Conservation (phyloP, 1,284 basidiomycete genomes). For the Malassezia psittaci region DNA sequence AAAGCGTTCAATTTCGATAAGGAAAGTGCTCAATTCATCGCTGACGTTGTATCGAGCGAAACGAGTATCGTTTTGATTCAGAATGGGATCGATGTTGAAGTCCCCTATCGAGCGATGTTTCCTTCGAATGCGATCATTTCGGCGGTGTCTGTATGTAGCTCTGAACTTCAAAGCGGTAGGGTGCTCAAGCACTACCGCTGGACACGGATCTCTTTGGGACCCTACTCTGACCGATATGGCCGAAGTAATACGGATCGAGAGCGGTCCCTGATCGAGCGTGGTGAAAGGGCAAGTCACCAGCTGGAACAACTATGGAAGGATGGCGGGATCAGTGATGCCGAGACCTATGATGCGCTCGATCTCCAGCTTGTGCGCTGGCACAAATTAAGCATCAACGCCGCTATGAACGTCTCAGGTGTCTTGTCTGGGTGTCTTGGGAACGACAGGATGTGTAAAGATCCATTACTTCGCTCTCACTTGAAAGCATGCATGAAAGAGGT, state of each 20-base stretch:
- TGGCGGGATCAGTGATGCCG: constrained; percentile 49
- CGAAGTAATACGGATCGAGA: constrained; percentile 15
- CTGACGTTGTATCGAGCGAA: constrained; percentile 30
- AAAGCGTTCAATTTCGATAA: constrained; percentile 47
- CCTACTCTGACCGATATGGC: constrained; percentile 41
- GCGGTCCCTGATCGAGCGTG: constrained; percentile 7
- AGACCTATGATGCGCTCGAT: constrained; percentile 45
- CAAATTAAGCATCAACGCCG: constrained; percentile 50
- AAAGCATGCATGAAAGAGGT: constrained; percentile 50
- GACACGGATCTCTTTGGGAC: constrained; percentile 50
- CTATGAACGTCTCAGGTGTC: constrained; percentile 50
- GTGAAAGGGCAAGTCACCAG: constrained; percentile 14
- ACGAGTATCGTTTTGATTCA: constrained; percentile 50
- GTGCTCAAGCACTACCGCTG: constrained; percentile 50
- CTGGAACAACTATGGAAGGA: constrained; percentile 42
- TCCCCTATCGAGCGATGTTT: constrained; percentile 47
- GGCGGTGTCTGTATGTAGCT: constrained; percentile 50
- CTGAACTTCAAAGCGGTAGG: constrained; percentile 48
- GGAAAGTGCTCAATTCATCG: constrained; percentile 45
- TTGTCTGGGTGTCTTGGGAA: constrained; percentile 50
- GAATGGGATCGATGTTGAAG: constrained; percentile 51
- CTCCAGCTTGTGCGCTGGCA: constrained; percentile 52
- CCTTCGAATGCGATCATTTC: constrained; percentile 46
- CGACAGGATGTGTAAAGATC: constrained; percentile 48
- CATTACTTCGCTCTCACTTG: constrained; percentile 47